Base-by-base conservation (phyloP, 306 rosid genomes). In the Prinsepia uniflora region DNA sequence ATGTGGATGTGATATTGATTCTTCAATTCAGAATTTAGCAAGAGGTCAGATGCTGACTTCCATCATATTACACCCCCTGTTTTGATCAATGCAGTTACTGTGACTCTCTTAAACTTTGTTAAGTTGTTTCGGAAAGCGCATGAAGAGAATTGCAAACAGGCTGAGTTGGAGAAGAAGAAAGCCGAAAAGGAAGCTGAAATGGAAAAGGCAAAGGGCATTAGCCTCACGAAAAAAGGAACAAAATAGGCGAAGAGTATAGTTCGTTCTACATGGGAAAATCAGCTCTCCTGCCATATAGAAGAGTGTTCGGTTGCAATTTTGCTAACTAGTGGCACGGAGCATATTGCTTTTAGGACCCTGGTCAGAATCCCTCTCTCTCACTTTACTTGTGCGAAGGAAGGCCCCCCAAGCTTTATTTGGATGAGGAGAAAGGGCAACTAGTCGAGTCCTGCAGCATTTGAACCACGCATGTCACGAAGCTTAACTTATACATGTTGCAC, bases 51-150 rank as follows among this genome's bases (percentile, higher is more conserved):
- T 56, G 74, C 74, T 81, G 59, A 68, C 65, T 74, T 75, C 34
- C 34, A 39, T 45, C 54, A 43, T 60, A 43, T 50, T 44, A 45
- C 56, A 54, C 71, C 48, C 76, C 55, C 63, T 78, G 78, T 72
- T 59, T 81, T 80, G 65, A 71, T 63, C 59, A 78, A 71, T 87
- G 86, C 96, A 95, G 99, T 95, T 74, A 87, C 96, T 11, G 80
- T 77, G 24, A 95, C 97, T 47, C 88, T 95, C 66, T 71, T 87
- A 73, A 95, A 89, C 72, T 95, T 95, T 72, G 75, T 74, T 75
- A 86, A 95, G 79, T 69, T 91, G 85, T 95, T 95, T 73, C 89
- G 96, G 80, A 95, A 87, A 86, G 99, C 97, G 39, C 96, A 91
- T 8, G 97, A 91, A 65, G 99, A 95, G 86, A 95, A 95, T 76